Base-by-base conservation (phyloP, 192 early-diverging fungal genomes). In the Podila verticillata region DNA sequence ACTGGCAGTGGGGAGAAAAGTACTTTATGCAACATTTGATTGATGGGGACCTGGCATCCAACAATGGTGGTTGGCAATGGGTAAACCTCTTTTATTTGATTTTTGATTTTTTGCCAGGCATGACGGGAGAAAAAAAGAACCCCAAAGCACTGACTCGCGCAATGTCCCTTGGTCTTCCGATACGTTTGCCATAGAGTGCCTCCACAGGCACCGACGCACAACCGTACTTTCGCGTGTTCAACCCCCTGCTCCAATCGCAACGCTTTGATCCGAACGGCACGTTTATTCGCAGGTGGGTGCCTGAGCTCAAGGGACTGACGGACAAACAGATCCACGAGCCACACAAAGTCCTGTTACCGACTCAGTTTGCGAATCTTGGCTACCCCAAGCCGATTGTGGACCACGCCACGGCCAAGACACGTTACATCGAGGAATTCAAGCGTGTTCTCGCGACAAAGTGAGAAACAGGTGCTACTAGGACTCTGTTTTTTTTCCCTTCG, bases 31-130 rank as follows among this genome's bases (percentile, higher is more conserved):
- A 73, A 8, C 32, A 77, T 64, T 64, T 92, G 48, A 87, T 94
- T 51, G 93, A 94, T 71, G 89, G 90, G 26, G 93, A 94, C 69
- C 87, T 91, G 9, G 86, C 91, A 2, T 81, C 74, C 58, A 94
- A 92, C 83, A 94, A 94, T 63, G 91, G 91, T 10, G 91, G 91
- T 20, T 93, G 91, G 90, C 90, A 91, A 62, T 92, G 88, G 89
- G 77, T 83, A 72, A 48, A 30, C 32, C 24, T 0, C 15, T 35
- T 26, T 17, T 20, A 32, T 15, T 4, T 13, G 22, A n/a, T n/a
- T 48, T 29, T 65, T 28, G 24, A 64, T 2, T 31, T 31, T n/a
- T 62, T 36, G 13, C 19, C 9, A n/a, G 29, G 26, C 5, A 13
- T 32, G 20, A 32, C 6, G 24, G 22, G 6, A 1, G 2, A 32